Percentiles rank a stretch among this genome's conserved stretches.
phyloP scores from a whole-genome alignment of 768 basidiomycete genomes.

The Ramaria sp. region DNA sequence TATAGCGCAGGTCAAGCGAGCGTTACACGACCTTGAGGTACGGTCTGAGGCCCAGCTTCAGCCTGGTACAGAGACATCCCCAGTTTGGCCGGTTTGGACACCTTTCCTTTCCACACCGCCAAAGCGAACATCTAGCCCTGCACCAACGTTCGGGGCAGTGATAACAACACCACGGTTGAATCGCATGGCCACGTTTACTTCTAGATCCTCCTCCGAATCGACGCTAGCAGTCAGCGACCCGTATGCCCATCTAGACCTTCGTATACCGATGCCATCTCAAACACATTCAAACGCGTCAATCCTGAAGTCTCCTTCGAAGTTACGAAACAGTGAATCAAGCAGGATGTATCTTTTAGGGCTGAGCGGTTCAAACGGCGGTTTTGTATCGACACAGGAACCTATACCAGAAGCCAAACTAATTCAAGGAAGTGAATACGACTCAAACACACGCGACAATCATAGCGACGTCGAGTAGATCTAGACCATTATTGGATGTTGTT shows the following conservation, averaged over 20 bases:
- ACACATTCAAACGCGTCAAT: neutral
- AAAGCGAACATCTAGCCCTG: slow-evolving; percentile 31
- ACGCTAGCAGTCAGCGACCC: slow-evolving; percentile 23
- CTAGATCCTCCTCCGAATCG: slow-evolving; percentile 9
- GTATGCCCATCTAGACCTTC: slow-evolving; percentile 36
- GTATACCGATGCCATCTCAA: slow-evolving; percentile 51
- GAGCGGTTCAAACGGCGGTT: neutral
- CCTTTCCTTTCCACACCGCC: slow-evolving; percentile 34
- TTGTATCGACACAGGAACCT: neutral
- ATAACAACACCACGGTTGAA: slow-evolving; percentile 55
- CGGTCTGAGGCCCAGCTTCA: slow-evolving; percentile 8
- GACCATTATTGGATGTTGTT: neutral
- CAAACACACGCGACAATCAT: neutral
- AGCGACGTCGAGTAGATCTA: slow-evolving; percentile 1
- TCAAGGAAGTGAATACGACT: neutral
- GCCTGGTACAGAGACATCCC: slow-evolving; percentile 7
- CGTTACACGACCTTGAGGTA: slow-evolving; percentile 34
- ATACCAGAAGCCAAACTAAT: neutral
- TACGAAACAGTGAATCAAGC: neutral
- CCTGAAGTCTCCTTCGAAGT: neutral
- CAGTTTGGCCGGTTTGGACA: slow-evolving; percentile 41
- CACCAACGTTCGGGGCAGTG: slow-evolving; percentile 59
- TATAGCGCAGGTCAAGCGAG: slow-evolving; percentile 55
- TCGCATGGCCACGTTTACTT: slow-evolving; percentile 27
- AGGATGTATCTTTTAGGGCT: neutral